Percentiles rank a stretch among this genome's conserved stretches.
Conservation (phyloP, 805 yeast genomes). For the Candida berthetii region DNA sequence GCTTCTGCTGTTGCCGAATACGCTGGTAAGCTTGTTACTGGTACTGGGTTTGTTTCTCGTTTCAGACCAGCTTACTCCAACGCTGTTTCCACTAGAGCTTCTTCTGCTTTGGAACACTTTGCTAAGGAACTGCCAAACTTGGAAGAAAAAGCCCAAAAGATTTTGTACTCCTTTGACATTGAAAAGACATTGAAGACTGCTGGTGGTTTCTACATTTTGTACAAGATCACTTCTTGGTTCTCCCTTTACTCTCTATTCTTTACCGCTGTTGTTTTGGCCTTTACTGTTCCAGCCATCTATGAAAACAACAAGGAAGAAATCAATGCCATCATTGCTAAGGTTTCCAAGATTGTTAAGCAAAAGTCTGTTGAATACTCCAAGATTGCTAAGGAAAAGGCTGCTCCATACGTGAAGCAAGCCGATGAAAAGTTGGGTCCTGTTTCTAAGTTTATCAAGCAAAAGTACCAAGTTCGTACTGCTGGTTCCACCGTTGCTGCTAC, state of each 20-base stretch:
- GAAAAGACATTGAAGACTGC: constrained; percentile 72
- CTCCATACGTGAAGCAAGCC: constrained; percentile 54
- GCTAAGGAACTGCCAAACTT: constrained; percentile 38
- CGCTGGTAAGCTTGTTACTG: constrained; percentile 63
- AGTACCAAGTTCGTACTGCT: constrained; percentile 57
- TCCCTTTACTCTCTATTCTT: constrained; percentile 65
- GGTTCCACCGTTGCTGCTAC: constrained; percentile 49
- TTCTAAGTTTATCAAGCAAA: constrained; percentile 49
- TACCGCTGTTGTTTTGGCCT: constrained; percentile 50
- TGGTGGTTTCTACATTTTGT: constrained; percentile 54
- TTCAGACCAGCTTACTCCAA: constrained; percentile 58
- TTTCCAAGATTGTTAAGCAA: constrained; percentile 38
- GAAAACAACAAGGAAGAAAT: constrained; percentile 70
- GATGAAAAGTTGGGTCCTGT: constrained; percentile 63
- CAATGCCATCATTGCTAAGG: constrained; percentile 51
- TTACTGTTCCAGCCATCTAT: constrained; percentile 74
- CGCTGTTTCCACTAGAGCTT: constrained; percentile 29
- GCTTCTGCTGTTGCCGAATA: constrained; percentile 73
- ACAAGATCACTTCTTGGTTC: constrained; percentile 69
- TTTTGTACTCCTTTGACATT: constrained; percentile 64
- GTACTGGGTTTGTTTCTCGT: constrained; percentile 73
- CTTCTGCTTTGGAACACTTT: constrained; percentile 34
- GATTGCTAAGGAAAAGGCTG: constrained; percentile 47
- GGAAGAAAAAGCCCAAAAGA: constrained; percentile 48
- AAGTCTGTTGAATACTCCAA: constrained; percentile 40